Evolutionary conservation across 208 protist genomes (phyloP).

Genomic region (Vickermania spadyakhi): DNA sequence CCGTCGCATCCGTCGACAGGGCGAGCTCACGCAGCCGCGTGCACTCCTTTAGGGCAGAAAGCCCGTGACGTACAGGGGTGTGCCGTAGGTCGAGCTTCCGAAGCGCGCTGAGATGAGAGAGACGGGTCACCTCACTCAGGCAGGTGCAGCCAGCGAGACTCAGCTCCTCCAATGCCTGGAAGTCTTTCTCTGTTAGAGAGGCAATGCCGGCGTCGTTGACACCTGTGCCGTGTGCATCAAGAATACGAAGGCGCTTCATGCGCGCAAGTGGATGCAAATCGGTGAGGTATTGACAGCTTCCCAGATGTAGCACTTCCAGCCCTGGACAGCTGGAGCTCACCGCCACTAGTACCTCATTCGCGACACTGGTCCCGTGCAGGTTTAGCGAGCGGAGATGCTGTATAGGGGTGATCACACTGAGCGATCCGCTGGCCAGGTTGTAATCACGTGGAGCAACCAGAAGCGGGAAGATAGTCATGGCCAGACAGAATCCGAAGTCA

Average conservation of each 20-base stretch:
- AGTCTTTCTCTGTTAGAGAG: neutral
- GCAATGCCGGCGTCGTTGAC: constrained; percentile 1
- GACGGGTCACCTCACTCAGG: neutral
- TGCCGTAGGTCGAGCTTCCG: neutral
- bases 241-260: neutral
- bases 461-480: neutral
- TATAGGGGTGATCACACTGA: neutral
- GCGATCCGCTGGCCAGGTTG: neutral
- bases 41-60: neutral
- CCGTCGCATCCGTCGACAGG: neutral
- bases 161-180: constrained; percentile 1
- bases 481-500: neutral
- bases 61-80: neutral
- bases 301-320: neutral
- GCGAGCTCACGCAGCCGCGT: neutral
- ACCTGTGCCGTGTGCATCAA: constrained; percentile 3
- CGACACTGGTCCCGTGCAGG: neutral
- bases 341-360: neutral
- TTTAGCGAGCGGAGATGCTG: neutral
- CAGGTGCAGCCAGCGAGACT: neutral
- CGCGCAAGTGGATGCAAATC: neutral
- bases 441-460: neutral
- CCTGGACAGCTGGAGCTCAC: neutral
- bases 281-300: neutral
- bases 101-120: neutral